These are phyloP conservation scores for Paraleonurus japonicus DNA, from an alignment of 257 asterid species.

Conservation along the genomic window DNA sequence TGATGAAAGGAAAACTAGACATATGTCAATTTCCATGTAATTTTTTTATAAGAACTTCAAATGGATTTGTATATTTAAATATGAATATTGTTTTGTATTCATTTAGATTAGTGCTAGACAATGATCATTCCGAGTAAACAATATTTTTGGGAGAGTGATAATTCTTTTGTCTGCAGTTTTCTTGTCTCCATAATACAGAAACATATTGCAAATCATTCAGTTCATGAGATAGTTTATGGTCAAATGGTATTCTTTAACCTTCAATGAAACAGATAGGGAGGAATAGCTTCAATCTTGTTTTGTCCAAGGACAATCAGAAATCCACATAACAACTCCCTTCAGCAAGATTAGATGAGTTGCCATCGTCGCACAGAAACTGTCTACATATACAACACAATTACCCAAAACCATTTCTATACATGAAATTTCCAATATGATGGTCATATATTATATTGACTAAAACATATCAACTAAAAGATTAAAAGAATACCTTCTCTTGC, in stretches of 20 bases:
- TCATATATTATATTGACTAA: not conserved
- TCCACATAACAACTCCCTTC: not conserved
- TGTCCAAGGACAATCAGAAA: constrained; percentile 6
- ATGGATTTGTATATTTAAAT: not conserved
- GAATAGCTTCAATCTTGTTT: not conserved
- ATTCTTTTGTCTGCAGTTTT: not conserved
- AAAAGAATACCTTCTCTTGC: constrained; percentile 70
- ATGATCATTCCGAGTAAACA: not conserved
- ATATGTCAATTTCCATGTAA: not conserved
- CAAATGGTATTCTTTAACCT: not conserved
- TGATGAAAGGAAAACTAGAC: not conserved
- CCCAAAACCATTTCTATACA: constrained; percentile 13
- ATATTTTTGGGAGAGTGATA: not conserved
- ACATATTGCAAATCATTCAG: not conserved
- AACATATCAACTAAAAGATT: constrained; percentile 1
- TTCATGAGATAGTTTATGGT: constrained; percentile 10
- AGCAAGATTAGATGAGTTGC: constrained; percentile 4
- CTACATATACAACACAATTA: not conserved
- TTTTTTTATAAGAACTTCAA: not conserved
- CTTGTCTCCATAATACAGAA: constrained; percentile 1
- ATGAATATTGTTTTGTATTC: not conserved
- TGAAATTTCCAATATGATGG: constrained; percentile 1
- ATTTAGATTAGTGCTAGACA: not conserved
- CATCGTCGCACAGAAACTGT: not conserved
- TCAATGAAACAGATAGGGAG: not conserved